Percentiles rank a stretch among this genome's conserved stretches.
These are phyloP conservation scores for Neurospora intermedia DNA, from an alignment of 495 filamentous ascomycete species.

Conservation along the genomic window DNA sequence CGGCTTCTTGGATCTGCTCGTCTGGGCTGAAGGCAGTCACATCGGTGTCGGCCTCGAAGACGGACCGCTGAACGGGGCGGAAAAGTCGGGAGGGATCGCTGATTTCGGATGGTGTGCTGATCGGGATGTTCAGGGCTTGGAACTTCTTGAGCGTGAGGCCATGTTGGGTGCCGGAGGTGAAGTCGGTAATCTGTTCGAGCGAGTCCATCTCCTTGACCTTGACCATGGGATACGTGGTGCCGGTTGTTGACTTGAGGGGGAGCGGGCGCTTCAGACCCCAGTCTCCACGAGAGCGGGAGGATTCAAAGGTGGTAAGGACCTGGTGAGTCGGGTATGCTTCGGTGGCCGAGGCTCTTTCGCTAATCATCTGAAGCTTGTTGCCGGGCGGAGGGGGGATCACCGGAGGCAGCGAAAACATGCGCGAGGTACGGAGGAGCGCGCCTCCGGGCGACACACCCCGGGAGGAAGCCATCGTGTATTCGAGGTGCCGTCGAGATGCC, in stretches of 20 bases:
- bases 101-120: slow-evolving; percentile 38
- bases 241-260: slow-evolving; percentile 62
- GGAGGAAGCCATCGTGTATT: slow-evolving; percentile 13
- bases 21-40: slow-evolving; percentile 30
- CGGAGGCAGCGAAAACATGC: slow-evolving; percentile 46
- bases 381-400: slow-evolving; percentile 34
- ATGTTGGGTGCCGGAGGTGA: slow-evolving; percentile 73
- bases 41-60: slow-evolving; percentile 49
- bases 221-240: slow-evolving; percentile 58
- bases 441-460: slow-evolving; percentile 47
- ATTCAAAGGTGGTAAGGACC: slow-evolving; percentile 66
- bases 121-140: slow-evolving; percentile 52
- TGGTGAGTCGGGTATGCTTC: slow-evolving; percentile 70
- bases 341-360: slow-evolving; percentile 49
- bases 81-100: slow-evolving; percentile 7
- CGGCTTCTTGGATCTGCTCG: slow-evolving; percentile 16
- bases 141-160: slow-evolving; percentile 74
- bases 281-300: slow-evolving; percentile 70
- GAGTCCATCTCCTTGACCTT: slow-evolving; percentile 69
- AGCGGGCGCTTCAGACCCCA: slow-evolving; percentile 91
- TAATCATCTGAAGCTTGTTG: slow-evolving; percentile 26
- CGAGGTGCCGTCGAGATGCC: slow-evolving; percentile 5
- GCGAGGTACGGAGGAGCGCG: slow-evolving; percentile 47
- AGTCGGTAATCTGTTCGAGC: slow-evolving; percentile 85
- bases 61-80: slow-evolving; percentile 23